Conservation (phyloP, 140 eudicot species). For the Eryngium alpinum region DNA sequence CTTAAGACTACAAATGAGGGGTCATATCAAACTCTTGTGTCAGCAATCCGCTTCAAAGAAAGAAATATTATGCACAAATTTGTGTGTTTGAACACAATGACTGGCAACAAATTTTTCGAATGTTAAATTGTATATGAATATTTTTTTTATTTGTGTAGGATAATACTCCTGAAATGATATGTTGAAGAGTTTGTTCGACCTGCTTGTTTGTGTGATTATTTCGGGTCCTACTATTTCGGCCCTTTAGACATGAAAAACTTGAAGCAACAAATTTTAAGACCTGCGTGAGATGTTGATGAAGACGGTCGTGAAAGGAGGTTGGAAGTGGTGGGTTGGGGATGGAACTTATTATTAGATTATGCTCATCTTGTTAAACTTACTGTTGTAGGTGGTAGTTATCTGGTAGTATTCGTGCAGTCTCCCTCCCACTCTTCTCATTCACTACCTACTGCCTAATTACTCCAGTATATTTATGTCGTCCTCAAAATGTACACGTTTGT, state of each 20-base stretch:
- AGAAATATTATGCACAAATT: background rate
- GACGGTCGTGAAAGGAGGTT: background rate
- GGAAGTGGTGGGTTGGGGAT: background rate
- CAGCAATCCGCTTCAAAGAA: background rate
- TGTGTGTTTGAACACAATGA: background rate
- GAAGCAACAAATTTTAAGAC: background rate
- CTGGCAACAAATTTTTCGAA: no score
- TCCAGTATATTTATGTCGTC: no score
- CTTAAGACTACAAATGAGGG: background rate
- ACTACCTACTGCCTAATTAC: no score
- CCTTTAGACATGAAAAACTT: background rate
- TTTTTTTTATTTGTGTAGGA: background rate
- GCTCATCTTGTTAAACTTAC: background rate
- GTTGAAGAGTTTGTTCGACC: background rate
- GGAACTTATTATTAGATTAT: background rate
- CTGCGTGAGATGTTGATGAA: background rate
- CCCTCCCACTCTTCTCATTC: no score
- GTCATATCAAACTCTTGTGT: background rate
- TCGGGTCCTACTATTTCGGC: background rate
- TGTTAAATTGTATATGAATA: background rate
- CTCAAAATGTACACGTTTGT: no score
- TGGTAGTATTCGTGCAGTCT: background rate
- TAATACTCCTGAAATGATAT: constrained; percentile 1
- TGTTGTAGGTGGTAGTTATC: background rate
- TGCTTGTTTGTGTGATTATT: background rate